These are phyloP conservation scores for Verbascum thapsus DNA, from an alignment of 257 asterid genomes.

Conservation along the genomic window DNA sequence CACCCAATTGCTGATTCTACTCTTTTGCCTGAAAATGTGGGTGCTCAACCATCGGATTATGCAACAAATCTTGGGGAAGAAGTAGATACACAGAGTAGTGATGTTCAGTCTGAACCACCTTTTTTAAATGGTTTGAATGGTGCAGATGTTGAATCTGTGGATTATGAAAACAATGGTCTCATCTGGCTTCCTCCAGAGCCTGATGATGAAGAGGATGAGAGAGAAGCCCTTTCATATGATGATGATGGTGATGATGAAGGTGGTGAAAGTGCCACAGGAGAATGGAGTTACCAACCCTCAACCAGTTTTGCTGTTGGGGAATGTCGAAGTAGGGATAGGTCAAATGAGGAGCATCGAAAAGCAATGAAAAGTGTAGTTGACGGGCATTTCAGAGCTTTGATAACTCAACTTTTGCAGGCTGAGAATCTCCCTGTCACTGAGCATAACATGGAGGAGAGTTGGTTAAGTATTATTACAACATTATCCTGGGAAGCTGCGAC, in stretches of 20 bases:
- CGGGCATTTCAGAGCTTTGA: constrained; percentile 64
- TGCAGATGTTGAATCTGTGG: constrained; percentile 51
- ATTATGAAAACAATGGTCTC: constrained; percentile 59
- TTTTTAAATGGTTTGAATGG: constrained; percentile 38
- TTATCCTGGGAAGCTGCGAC: constrained; percentile 85
- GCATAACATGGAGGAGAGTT: constrained; percentile 46
- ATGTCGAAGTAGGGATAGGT: constrained; percentile 58
- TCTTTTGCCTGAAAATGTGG: constrained; percentile 40
- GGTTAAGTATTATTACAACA: constrained; percentile 67
- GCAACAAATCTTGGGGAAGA: constrained; percentile 36
- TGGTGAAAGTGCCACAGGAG: constrained; percentile 55
- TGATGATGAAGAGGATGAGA: constrained; percentile 72
- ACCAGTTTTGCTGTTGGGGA: constrained; percentile 60
- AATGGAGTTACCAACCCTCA: constrained; percentile 65
- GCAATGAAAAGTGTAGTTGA: constrained; percentile 67
- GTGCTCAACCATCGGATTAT: constrained; percentile 38
- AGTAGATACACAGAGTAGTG: constrained; percentile 38
- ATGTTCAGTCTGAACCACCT: constrained; percentile 31
- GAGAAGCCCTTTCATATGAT: constrained; percentile 48
- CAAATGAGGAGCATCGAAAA: constrained; percentile 66
- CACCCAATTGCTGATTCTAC: constrained; percentile 38
- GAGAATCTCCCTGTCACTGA: constrained; percentile 51
- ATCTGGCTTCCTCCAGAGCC: constrained; percentile 86
- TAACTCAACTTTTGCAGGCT: constrained; percentile 67
- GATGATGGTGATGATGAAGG: constrained; percentile 60